Conservation (phyloP, 257 asterid species). For the Phtheirospermum japonicum region DNA sequence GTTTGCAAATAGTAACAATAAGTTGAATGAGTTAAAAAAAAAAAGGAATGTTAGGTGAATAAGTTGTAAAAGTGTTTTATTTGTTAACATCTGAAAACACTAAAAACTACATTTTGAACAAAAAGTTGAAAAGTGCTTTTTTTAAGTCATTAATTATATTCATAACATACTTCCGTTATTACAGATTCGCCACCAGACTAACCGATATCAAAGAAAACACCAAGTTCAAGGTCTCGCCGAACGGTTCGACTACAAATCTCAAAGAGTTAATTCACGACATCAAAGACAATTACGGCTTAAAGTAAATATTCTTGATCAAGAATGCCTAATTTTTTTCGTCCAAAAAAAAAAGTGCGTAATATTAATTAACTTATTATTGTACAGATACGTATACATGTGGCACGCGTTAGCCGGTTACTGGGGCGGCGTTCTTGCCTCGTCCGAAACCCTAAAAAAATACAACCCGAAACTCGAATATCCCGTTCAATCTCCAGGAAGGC, state of each 20-base stretch:
- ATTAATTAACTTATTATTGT: neutral
- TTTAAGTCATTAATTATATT: neutral
- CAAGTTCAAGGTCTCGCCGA: conserved; percentile 35
- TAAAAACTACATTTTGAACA: no score
- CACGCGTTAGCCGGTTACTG: conserved; percentile 63
- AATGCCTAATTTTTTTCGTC: neutral
- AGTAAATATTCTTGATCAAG: conserved; percentile 25
- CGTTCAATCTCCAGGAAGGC: conserved; percentile 47
- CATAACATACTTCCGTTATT: neutral
- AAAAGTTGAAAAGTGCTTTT: no score
- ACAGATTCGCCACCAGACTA: conserved; percentile 46
- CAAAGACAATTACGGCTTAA: conserved; percentile 40
- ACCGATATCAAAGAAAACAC: conserved; percentile 41
- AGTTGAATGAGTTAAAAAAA: no score
- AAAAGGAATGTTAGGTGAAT: no score
- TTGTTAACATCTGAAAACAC: no score
- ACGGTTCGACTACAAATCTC: conserved; percentile 32
- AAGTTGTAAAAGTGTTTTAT: no score
- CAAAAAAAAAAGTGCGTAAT: neutral
- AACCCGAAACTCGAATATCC: conserved; percentile 50
- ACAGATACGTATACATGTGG: conserved; percentile 59
- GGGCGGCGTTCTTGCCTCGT: conserved; percentile 59
- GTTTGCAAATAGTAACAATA: no score
- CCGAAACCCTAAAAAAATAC: conserved; percentile 42
- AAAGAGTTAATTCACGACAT: conserved; percentile 32